Conservation (phyloP, 2,329 filamentous ascomycete genomes). For the Endoconidiophora polonica region DNA sequence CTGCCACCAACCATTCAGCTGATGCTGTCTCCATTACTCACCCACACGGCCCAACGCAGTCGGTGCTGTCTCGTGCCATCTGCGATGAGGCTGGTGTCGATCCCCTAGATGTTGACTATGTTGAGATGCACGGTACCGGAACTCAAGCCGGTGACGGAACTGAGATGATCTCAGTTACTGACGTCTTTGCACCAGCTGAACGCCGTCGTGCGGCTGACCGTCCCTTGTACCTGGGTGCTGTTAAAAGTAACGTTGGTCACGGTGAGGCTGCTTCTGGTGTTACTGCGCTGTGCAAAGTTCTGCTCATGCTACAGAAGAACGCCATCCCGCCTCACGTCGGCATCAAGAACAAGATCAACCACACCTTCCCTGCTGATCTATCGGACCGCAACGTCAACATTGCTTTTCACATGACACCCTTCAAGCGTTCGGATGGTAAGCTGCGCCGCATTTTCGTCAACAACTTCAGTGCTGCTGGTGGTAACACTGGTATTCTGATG, state of each 20-base stretch:
- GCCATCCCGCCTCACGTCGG: conserved; percentile 49
- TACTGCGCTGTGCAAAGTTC: conserved; percentile 45
- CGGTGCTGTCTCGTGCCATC: conserved; percentile 51
- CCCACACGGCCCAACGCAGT: conserved; percentile 62
- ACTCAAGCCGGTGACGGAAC: conserved; percentile 71
- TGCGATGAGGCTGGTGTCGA: conserved; percentile 58
- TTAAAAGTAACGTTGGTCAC: conserved; percentile 50
- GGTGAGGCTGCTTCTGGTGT: conserved; percentile 44
- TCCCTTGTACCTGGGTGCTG: conserved; percentile 44
- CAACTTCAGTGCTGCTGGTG: conserved; percentile 56
- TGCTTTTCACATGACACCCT: conserved; percentile 34
- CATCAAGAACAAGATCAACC: conserved; percentile 48
- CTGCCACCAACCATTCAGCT: conserved; percentile 66
- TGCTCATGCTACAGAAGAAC: conserved; percentile 48
- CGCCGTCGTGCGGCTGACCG: conserved; percentile 29
- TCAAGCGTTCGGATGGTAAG: conserved; percentile 30
- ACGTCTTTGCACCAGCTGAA: conserved; percentile 31
- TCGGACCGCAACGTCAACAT: conserved; percentile 41
- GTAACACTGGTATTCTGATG: conserved; percentile 51
- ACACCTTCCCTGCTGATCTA: conserved; percentile 39
- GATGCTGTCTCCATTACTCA: conserved; percentile 72
- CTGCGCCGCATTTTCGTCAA: conserved; percentile 40
- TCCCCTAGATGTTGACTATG: conserved; percentile 61
- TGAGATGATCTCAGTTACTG: conserved; percentile 63
- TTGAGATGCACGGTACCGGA: conserved; percentile 82